phyloP scores from a whole-genome alignment of 495 filamentous ascomycete species.

The Endocarpon pusillum region DNA sequence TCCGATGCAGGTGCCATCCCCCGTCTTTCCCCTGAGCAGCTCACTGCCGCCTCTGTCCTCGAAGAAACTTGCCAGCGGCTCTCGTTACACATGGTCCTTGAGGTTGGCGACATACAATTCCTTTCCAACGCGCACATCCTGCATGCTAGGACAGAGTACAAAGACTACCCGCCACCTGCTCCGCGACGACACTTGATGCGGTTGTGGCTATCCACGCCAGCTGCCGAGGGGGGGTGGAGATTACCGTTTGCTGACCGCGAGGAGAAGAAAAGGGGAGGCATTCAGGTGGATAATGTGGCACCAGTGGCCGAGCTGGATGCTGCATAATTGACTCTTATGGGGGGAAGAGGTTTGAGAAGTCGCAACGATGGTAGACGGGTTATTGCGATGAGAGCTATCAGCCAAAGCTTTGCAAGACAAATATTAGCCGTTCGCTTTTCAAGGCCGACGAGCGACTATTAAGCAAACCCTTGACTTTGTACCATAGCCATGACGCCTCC shows the following conservation, averaged over 20 bases:
- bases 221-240: slow-evolving; percentile 71
- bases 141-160: slow-evolving; percentile 51
- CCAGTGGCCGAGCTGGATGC: no score
- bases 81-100: slow-evolving; percentile 59
- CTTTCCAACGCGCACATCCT: slow-evolving; percentile 50
- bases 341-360: no score
- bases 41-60: slow-evolving; percentile 44
- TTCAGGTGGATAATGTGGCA: slow-evolving; percentile 78
- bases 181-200: slow-evolving; percentile 66
- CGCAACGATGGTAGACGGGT: no score
- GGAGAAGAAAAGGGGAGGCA: slow-evolving; percentile 72
- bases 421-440: no score
- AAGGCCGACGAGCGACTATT: no score
- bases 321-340: no score
- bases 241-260: slow-evolving; percentile 64
- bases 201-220: slow-evolving; percentile 66
- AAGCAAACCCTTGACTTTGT: no score
- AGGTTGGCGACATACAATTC: slow-evolving; percentile 69
- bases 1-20: slow-evolving; percentile 49
- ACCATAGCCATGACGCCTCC: no score
- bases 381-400: no score
- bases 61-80: slow-evolving; percentile 48
- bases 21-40: slow-evolving; percentile 42
- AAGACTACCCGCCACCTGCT: slow-evolving; percentile 43
- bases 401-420: no score